A percentile compares a stretch with the other conserved stretches of the same genome.
phyloP scores from a whole-genome alignment of 1,139 yeast genomes.

The Suhomyces taliae region DNA sequence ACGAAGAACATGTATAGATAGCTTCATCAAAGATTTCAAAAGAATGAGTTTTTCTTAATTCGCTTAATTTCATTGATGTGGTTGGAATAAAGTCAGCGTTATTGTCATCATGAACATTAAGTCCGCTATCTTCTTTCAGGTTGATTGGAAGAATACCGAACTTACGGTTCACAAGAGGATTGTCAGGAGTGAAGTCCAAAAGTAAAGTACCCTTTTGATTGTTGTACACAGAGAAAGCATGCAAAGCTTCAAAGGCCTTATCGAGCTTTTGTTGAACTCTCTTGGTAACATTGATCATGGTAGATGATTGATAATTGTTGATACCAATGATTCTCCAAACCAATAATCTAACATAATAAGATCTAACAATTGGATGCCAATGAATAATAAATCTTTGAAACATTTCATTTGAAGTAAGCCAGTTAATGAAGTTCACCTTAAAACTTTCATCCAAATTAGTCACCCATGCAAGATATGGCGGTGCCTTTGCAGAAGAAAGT shows the following conservation, averaged over 20 bases:
- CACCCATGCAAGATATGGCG: constrained; percentile 30
- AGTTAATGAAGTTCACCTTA: constrained; percentile 49
- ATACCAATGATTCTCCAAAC: constrained; percentile 67
- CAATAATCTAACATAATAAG: constrained; percentile 64
- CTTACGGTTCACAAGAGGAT: constrained; percentile 53
- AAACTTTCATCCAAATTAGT: constrained; percentile 36
- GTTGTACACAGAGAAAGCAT: constrained; percentile 13
- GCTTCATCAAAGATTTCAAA: constrained; percentile 79
- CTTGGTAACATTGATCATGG: constrained; percentile 32
- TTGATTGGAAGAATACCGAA: constrained; percentile 44
- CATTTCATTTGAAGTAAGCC: constrained; percentile 50
- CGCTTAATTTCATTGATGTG: constrained; percentile 28
- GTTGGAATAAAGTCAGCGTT: constrained; percentile 14
- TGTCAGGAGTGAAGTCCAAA: constrained; percentile 41
- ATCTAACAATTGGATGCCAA: constrained; percentile 76
- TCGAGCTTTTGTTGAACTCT: constrained; percentile 30
- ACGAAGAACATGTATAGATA: constrained; percentile 56
- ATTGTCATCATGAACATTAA: constrained; percentile 17
- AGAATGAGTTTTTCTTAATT: constrained; percentile 54
- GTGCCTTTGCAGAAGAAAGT: constrained; percentile 1
- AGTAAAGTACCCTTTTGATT: constrained; percentile 5
- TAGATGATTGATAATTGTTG: constrained; percentile 41
- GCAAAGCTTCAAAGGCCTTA: constrained; percentile 24
- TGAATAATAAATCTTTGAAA: constrained; percentile 67
- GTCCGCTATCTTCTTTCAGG: constrained; percentile 28